Base-by-base conservation (phyloP, 139 green algal genomes). In the Micractinium sp. region DNA sequence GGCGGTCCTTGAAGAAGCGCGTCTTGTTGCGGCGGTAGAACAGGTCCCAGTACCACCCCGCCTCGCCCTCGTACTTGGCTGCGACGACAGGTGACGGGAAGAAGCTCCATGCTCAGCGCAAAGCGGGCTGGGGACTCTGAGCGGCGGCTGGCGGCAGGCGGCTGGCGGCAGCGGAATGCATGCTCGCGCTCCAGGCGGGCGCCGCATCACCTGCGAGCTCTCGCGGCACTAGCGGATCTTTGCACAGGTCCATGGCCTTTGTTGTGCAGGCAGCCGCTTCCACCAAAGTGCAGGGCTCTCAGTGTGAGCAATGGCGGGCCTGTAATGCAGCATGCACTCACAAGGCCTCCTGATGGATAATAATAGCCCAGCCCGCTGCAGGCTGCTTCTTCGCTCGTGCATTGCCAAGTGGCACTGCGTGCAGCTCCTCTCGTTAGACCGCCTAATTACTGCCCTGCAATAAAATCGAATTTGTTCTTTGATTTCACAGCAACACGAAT, bases 1-100 rank as follows among this genome's bases (percentile, higher is more conserved):
- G 95, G 19, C 97, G 77, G 90, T 98, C 95, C 80, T 97, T 98
- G 94, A 97, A 99, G 90, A 99, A 99, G 61, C 93, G 94, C 38
- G 90, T 92, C 0, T 73, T 82, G 87, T 98, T 95, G 33, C 87
- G 79, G 35, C 88, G 81, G 91, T 98, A 99, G 78, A 99, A 99
- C 29, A 89, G 36, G 86, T 99, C 95, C 97, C 97, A 99, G 82
- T 95, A 94, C 18, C 88, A 85, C 1, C 79, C 81, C 0, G 96
- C 96, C 20, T 96, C 90, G 0, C 78, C 36, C 78, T 98, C 95
- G 29, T 94, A 95, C 61, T 93, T 93, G 23, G 93, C 93, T 96
- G 91, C 76, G 82, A 56, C 88, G 22, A 71, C 63, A 71, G 63
- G 63, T 12, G 81, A 29, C 31, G 81, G 33, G 22, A 56, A 39